Evolutionary conservation across 1,139 yeast genomes (phyloP).

Genomic region (Geotrichum reessii): DNA sequence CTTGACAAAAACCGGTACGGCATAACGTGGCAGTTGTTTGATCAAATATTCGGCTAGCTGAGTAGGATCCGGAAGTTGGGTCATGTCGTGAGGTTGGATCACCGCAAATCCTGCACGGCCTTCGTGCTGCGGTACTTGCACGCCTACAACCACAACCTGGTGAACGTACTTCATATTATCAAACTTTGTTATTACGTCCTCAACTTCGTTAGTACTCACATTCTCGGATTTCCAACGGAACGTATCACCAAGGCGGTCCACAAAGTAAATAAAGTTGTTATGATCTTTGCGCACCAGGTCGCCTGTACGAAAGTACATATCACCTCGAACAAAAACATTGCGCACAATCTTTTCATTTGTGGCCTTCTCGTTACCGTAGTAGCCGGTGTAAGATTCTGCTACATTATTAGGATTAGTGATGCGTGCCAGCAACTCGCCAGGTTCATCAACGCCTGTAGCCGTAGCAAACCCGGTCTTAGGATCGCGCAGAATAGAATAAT

Average conservation of each 20-base stretch:
- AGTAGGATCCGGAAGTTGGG: conserved; percentile 27
- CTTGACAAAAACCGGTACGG: conserved; percentile 79
- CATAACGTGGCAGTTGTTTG: conserved; percentile 69
- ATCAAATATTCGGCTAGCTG: conserved; percentile 41
- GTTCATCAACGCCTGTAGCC: conserved; percentile 50
- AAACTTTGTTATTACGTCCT: conserved; percentile 51
- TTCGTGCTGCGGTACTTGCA: conserved; percentile 78
- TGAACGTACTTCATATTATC: conserved; percentile 40
- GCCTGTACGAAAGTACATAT: conserved; percentile 88
- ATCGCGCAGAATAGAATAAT: conserved; percentile 63
- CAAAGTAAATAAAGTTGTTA: conserved; percentile 71
- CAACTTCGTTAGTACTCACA: conserved; percentile 91
- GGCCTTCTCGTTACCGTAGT: conserved; percentile 73
- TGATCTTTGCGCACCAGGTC: conserved; percentile 70
- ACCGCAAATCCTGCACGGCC: conserved; percentile 94
- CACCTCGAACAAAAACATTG: conserved; percentile 77
- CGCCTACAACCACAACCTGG: conserved; percentile 86
- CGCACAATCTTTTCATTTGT: conserved; percentile 67
- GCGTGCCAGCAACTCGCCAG: conserved; percentile 83
- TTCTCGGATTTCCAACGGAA: conserved; percentile 97
- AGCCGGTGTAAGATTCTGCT: conserved; percentile 73
- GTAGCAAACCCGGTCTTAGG: conserved; percentile 61
- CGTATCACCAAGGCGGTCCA: conserved; percentile 92
- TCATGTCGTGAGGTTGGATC: conserved; percentile 46
- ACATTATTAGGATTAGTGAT: conserved; percentile 52